Conservation (phyloP, 441 rosid species). For the Erodium trifolium region DNA sequence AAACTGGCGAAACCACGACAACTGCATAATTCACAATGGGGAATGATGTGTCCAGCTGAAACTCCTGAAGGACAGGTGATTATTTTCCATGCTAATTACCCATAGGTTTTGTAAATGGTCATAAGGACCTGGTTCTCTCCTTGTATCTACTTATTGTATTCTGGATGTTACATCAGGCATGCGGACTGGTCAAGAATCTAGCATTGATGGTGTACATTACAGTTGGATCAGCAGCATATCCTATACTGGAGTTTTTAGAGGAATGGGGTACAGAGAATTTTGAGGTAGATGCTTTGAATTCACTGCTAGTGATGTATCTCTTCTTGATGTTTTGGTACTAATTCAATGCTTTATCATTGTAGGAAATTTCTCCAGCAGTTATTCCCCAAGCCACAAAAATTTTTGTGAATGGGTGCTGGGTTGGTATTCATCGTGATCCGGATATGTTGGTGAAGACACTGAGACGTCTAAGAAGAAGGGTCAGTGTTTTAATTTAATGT, state of each 20-base stretch:
- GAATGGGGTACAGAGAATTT: constrained; percentile 97
- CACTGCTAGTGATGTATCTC: neutral
- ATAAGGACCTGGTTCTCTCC: neutral
- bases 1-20: constrained; percentile 98
- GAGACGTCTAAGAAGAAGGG: constrained; percentile 86
- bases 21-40: constrained; percentile 99
- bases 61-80: constrained; percentile 92
- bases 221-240: constrained; percentile 91
- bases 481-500: constrained; percentile 23
- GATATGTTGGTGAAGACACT: constrained; percentile 95
- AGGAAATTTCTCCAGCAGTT: constrained; percentile 99
- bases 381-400: constrained; percentile 93
- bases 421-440: constrained; percentile 92
- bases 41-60: constrained; percentile 99
- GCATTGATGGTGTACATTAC: constrained; percentile 97
- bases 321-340: neutral
- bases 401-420: constrained; percentile 97
- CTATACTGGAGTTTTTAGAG: constrained; percentile 83
- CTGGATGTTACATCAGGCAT: constrained; percentile 47
- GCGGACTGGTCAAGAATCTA: constrained; percentile 93
- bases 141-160: neutral
- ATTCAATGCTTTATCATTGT: constrained; percentile 19
- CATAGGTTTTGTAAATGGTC: neutral
- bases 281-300: constrained; percentile 44
- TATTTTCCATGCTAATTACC: too few relatives aligned